Percentiles rank a stretch among this genome's conserved stretches.
phyloP scores from a whole-genome alignment of 2,329 filamentous ascomycete genomes.

The Daldinia eschscholtzii region DNA sequence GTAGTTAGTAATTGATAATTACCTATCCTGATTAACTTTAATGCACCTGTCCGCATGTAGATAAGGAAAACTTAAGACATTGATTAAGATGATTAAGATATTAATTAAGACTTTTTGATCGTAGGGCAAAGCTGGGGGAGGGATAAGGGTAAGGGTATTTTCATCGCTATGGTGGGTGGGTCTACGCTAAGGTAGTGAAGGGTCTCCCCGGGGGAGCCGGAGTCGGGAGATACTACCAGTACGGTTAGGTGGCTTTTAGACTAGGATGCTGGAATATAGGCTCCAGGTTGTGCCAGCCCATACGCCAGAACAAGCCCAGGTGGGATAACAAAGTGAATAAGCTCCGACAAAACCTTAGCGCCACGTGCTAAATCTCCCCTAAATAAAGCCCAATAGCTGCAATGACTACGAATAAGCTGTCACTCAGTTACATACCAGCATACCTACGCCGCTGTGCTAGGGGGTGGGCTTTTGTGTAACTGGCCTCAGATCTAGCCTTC shows the following conservation, averaged over 20 bases:
- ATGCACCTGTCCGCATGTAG: constrained; percentile 12
- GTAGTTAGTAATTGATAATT: constrained; percentile 4
- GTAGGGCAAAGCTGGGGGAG: constrained; percentile 8
- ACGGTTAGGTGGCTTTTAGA: constrained; percentile 22
- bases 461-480: constrained; percentile 35
- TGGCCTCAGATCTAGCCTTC: constrained; percentile 25
- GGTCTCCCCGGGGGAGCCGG: constrained; percentile 16
- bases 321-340: constrained; percentile 24
- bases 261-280: constrained; percentile 13
- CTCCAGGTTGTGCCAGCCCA: neutral
- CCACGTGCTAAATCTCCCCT: constrained; percentile 38
- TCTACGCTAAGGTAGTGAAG: constrained; percentile 3
- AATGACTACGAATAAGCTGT: neutral
- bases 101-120: constrained; percentile 1
- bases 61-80: constrained; percentile 22
- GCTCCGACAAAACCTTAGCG: constrained; percentile 27
- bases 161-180: constrained; percentile 9
- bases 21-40: constrained; percentile 6
- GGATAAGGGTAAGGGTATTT: constrained; percentile 11
- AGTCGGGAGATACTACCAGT: constrained; percentile 24
- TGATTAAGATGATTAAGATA: constrained; percentile 19
- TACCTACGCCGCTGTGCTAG: constrained; percentile 2
- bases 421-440: neutral
- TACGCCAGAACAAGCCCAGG: neutral
- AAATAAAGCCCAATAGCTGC: constrained; percentile 24